These are phyloP conservation scores for Pichia sp. DNA, from an alignment of 1,139 yeast genomes.

Conservation along the genomic window DNA sequence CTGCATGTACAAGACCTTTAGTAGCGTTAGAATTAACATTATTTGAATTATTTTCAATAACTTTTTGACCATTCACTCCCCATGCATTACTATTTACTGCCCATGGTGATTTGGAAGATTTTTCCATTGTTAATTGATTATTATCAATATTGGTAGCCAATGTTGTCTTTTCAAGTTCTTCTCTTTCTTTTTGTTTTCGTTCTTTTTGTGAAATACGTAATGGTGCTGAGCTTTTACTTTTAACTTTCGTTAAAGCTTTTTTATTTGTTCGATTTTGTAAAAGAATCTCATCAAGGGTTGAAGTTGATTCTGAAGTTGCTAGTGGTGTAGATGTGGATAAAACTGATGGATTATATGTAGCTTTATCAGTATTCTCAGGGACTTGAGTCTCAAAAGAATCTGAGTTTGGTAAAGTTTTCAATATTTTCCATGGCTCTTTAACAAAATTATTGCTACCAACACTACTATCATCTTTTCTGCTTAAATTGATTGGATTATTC, in stretches of 20 bases:
- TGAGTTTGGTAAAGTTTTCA: no score
- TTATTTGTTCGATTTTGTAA: slow-evolving; percentile 2
- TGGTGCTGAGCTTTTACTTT: slow-evolving; percentile 6
- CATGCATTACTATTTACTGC: slow-evolving; percentile 6
- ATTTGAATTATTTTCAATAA: slow-evolving; percentile 4
- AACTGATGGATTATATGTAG: no score
- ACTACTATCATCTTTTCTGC: not conserved
- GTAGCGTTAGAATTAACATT: not conserved
- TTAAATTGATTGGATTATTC: not conserved
- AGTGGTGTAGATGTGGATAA: not conserved
- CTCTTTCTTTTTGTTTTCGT: slow-evolving; percentile 32
- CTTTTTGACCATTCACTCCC: slow-evolving; percentile 13
- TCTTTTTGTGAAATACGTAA: slow-evolving; percentile 26
- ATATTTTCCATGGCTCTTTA: slow-evolving; percentile 7
- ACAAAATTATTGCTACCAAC: not conserved
- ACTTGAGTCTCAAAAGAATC: no score
- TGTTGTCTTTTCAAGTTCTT: slow-evolving; percentile 35
- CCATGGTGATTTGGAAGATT: slow-evolving; percentile 3
- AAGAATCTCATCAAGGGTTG: slow-evolving; percentile 11
- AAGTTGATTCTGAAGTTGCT: not conserved
- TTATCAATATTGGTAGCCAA: not conserved
- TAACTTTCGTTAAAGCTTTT: slow-evolving; percentile 5
- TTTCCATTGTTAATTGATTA: not conserved
- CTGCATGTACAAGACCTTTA: not conserved
- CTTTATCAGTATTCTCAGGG: no score